Base-by-base conservation (phyloP, 1,284 basidiomycete species). In the Dichomitus squalens region DNA sequence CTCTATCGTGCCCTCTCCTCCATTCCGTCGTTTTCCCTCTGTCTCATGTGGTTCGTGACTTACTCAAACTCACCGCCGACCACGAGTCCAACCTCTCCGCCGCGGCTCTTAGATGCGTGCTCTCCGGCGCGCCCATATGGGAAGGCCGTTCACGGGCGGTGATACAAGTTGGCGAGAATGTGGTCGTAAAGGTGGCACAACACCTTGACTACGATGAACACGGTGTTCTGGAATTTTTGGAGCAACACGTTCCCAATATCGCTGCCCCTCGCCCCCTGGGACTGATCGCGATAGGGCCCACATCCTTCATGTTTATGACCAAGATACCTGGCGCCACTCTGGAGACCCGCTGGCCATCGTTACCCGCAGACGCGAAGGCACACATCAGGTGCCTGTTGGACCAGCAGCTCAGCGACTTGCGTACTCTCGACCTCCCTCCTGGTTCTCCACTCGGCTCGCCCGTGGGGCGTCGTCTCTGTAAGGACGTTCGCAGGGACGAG, bases 231-330 rank as follows among this genome's bases (percentile, higher is more conserved):
- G 23, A 43, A 7, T 59, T 40, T 27, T 4, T 62, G 29, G 53
- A 46, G 18, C 23, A 49, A 16, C 52, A 48, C 47, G 47, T 59
- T 11, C 48, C 53, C 6, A 23, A 11, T 27, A 53, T 68, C 27
- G 40, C 50, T 23, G 61, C 56, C n/a, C 64, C 64, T 14, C 54
- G 58, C 14, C 40, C 62, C 3, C 27, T 63, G n/a, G 65, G 64
- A n/a, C 39, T 53, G 3, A 46, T 61, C 16, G 55, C 25, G 9
- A 36, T 67, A 2, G 59, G 57, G 4, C 40, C 41, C 14, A 58
- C 52, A n/a, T 57, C 54, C 12, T 67, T 48, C 55, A 48, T 69
- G 55, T 66, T 69, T 52, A 66, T 66, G 60, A 61, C 65, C 16
- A 44, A 49, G 16, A 35, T 70, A 20, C 51, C 65, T 12, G 67